Percentiles rank a stretch among this genome's conserved stretches.
These are phyloP conservation scores for Parsonsia alboflavescens DNA, from an alignment of 257 asterid genomes.

Conservation along the genomic window DNA sequence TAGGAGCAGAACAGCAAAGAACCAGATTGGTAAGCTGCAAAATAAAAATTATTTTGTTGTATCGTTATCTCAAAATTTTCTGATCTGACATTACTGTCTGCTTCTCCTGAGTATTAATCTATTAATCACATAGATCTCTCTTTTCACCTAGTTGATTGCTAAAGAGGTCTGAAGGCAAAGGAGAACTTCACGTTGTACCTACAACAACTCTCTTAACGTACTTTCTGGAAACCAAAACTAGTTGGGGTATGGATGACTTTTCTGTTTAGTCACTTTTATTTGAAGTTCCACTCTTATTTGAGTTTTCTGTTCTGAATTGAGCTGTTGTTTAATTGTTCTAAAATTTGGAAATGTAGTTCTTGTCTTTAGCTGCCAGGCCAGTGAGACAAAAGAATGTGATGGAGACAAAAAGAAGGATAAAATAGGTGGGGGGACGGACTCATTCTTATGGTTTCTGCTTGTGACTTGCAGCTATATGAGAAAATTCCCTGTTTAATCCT, in stretches of 20 bases:
- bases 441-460: too few relatives aligned
- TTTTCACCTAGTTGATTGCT: neutral
- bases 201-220: too few relatives aligned
- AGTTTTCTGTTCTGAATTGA: neutral
- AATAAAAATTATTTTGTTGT: neutral
- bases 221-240: too few relatives aligned
- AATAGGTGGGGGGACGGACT: neutral
- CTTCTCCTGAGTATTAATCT: neutral
- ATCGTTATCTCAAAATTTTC: neutral
- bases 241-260: too few relatives aligned
- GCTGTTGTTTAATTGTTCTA: neutral
- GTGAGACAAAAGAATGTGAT: neutral
- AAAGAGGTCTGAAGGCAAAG: neutral
- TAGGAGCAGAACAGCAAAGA: constrained; percentile 54
- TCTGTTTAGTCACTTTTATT: too few relatives aligned
- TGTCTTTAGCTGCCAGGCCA: neutral
- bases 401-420: neutral
- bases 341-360: neutral
- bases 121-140: neutral
- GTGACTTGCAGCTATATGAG: too few relatives aligned
- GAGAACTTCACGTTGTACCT: neutral
- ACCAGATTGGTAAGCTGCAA: constrained; percentile 62
- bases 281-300: too few relatives aligned
- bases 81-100: neutral
- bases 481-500: too few relatives aligned